phyloP scores from a whole-genome alignment of 805 yeast species.

The Candida palmyrensis region DNA sequence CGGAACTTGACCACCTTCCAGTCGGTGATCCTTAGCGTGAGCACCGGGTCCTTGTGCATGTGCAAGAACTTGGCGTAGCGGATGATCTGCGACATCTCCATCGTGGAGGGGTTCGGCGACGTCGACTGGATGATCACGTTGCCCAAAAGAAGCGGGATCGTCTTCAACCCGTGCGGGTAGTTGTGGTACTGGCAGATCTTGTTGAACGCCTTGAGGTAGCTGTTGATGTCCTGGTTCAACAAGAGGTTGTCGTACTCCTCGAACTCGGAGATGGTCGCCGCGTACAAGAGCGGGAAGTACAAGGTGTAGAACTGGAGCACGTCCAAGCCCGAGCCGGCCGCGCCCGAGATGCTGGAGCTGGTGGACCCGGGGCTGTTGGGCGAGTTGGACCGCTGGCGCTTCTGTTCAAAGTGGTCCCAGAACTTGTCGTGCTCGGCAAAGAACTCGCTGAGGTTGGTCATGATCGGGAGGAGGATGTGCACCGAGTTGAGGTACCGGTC shows the following conservation, averaged over 20 bases:
- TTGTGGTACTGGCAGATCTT: conserved; percentile 45
- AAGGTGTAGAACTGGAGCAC: conserved; percentile 42
- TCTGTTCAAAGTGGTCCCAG: conserved; percentile 34
- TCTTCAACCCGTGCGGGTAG: conserved; percentile 44
- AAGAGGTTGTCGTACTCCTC: conserved; percentile 49
- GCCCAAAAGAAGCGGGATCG: conserved; percentile 38
- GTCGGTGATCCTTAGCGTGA: conserved; percentile 45
- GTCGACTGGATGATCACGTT: conserved; percentile 49
- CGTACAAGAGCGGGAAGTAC: conserved; percentile 51
- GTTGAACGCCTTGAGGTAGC: conserved; percentile 45
- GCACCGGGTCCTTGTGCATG: conserved; percentile 56
- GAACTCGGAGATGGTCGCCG: conserved; percentile 54
- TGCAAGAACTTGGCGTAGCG: conserved; percentile 53
- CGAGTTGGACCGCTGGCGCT: conserved; percentile 1
- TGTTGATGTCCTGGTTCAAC: conserved; percentile 44
- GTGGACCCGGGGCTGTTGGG: conserved; percentile 3
- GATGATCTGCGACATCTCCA: conserved; percentile 51
- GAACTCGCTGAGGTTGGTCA: conserved; percentile 42
- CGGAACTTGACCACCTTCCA: conserved; percentile 46
- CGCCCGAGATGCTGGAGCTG: background rate
- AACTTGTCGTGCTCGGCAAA: conserved; percentile 41
- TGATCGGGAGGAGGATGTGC: conserved; percentile 50
- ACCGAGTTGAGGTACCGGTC: conserved; percentile 47
- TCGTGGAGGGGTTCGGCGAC: conserved; percentile 51
- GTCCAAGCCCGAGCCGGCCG: conserved; percentile 23